Conservation (phyloP, 2,329 filamentous ascomycete species). For the Bipolaris zeicola region DNA sequence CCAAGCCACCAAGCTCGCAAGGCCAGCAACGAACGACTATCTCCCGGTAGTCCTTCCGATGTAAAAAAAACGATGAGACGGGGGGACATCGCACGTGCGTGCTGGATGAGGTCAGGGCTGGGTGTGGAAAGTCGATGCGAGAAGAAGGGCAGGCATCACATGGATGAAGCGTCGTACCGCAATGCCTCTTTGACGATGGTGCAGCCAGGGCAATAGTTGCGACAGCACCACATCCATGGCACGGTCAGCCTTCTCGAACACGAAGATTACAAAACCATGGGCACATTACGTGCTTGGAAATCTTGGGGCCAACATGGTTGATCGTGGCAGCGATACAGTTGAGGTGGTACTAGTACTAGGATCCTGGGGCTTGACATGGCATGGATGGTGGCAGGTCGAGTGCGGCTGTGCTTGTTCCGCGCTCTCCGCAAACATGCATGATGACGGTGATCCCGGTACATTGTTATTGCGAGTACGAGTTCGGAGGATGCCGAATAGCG, state of each 20-base stretch:
- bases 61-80: constrained; percentile 7
- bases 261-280: constrained; percentile 9
- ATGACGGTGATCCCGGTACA: constrained; percentile 4
- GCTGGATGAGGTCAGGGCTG: not conserved
- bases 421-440: constrained; percentile 8
- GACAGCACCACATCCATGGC: constrained; percentile 9
- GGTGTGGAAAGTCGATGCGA: constrained; percentile 5
- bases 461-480: constrained; percentile 11
- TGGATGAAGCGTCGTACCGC: constrained; percentile 8
- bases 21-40: constrained; percentile 7
- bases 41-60: constrained; percentile 15
- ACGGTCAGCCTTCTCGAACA: constrained; percentile 12
- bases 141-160: constrained; percentile 3
- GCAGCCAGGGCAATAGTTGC: constrained; percentile 9
- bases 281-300: not conserved
- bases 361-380: constrained; percentile 10
- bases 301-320: constrained; percentile 9
- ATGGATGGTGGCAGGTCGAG: not conserved
- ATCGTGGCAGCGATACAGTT: constrained; percentile 3
- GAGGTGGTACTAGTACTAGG: not conserved
- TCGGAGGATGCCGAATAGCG: constrained; percentile 7
- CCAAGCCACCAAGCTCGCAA: not conserved
- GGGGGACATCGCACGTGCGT: constrained; percentile 11
- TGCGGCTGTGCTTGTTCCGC: constrained; percentile 10
- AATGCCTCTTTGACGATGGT: constrained; percentile 9